Evolutionary conservation across 495 filamentous ascomycete species (phyloP).

Genomic region (Poronia punctata): DNA sequence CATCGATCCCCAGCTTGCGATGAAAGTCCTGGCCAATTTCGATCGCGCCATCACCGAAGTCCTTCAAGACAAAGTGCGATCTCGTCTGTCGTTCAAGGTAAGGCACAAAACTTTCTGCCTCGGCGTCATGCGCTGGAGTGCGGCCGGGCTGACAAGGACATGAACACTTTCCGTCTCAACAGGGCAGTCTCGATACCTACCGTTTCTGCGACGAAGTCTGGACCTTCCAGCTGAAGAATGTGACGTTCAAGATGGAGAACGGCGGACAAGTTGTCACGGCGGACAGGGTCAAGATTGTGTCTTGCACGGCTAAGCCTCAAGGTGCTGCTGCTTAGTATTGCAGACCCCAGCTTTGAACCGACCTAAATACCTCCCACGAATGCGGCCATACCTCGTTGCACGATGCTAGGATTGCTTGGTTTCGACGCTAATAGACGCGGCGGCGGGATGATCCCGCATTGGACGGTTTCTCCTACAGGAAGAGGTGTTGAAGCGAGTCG

Average conservation of each 20-base stretch:
- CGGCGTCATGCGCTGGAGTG: neutral
- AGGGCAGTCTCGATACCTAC: constrained; percentile 98
- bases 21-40: constrained; percentile 93
- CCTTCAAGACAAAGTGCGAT: constrained; percentile 82
- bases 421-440: too few species aligned
- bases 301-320: constrained; percentile 81
- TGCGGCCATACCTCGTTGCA: too few species aligned
- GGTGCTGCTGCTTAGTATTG: constrained; percentile 30
- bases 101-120: constrained; percentile 7
- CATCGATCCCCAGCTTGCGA: constrained; percentile 95
- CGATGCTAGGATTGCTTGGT: too few species aligned
- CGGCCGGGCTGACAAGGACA: constrained; percentile 1
- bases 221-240: constrained; percentile 98
- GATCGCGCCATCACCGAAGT: constrained; percentile 85
- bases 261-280: constrained; percentile 45
- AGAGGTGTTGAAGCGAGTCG: too few species aligned
- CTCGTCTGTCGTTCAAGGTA: constrained; percentile 94
- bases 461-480: too few species aligned
- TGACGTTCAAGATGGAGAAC: constrained; percentile 94
- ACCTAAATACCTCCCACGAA: neutral
- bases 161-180: constrained; percentile 3
- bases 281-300: constrained; percentile 95
- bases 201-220: constrained; percentile 99
- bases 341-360: neutral
- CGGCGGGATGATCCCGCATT: too few species aligned